Percentiles rank a stretch among this genome's conserved stretches.
phyloP scores from a whole-genome alignment of 768 basidiomycete genomes.

The Flagelloscypha sp. region DNA sequence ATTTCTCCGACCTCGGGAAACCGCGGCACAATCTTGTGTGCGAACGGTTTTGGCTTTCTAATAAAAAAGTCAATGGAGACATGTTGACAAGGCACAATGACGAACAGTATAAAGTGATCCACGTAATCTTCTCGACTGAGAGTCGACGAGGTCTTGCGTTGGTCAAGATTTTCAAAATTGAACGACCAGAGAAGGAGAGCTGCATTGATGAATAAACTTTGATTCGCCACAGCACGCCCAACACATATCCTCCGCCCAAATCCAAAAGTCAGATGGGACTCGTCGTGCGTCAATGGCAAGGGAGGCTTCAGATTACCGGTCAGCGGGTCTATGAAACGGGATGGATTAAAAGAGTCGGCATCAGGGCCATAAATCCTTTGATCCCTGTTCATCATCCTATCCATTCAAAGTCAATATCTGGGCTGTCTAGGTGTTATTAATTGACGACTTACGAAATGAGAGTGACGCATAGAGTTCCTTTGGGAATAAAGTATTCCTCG shows the following conservation, averaged over 20 bases:
- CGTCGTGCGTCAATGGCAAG: slow-evolving; percentile 20
- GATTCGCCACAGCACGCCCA: slow-evolving; percentile 7
- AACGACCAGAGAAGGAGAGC: slow-evolving; percentile 4
- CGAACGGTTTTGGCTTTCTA: no score
- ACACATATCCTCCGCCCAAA: slow-evolving; percentile 20
- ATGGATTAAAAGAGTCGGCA: neutral
- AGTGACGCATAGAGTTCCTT: slow-evolving; percentile 18
- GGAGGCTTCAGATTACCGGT: slow-evolving; percentile 14
- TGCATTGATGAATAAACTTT: slow-evolving; percentile 6
- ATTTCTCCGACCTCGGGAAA: no score
- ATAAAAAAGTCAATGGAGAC: no score
- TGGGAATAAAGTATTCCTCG: slow-evolving; percentile 20
- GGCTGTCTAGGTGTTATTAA: no score
- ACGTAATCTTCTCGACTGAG: no score
- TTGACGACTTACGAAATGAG: slow-evolving; percentile 13
- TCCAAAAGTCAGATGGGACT: slow-evolving; percentile 23
- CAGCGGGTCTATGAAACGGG: no score
- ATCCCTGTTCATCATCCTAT: no score
- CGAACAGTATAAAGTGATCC: no score
- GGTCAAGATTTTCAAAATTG: neutral
- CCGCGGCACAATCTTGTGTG: no score
- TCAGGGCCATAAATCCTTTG: slow-evolving; percentile 6
- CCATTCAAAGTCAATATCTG: no score
- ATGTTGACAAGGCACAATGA: no score
- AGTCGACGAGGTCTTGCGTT: no score